Evolutionary conservation across 176 grass and related monocot genomes (phyloP).

Genomic region (Hordeum marinum): DNA sequence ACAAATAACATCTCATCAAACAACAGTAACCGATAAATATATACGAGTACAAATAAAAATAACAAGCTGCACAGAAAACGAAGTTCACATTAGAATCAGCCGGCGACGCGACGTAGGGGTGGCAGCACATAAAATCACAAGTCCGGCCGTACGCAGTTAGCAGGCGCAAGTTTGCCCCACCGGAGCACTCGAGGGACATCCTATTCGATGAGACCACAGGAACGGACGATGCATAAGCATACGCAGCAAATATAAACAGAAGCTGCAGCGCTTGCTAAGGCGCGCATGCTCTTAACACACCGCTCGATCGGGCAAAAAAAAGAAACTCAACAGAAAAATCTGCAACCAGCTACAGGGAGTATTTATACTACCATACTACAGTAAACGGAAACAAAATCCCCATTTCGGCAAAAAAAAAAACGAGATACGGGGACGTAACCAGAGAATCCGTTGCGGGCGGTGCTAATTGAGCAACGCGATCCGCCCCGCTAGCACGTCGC

Average conservation of each 20-base stretch:
- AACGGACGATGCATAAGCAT: neutral
- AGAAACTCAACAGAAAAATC: neutral
- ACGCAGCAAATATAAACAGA: constrained; percentile 33
- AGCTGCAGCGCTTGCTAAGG: neutral
- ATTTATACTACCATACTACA: neutral
- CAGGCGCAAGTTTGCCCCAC: constrained; percentile 20
- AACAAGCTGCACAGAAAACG: constrained; percentile 18
- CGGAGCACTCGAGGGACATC: neutral
- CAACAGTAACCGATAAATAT: neutral
- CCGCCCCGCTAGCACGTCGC: neutral
- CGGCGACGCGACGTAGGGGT: neutral
- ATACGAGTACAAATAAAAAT: neutral
- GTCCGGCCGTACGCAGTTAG: constrained; percentile 19
- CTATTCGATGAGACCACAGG: neutral
- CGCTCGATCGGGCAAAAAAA: neutral
- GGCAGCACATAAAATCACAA: constrained; percentile 56
- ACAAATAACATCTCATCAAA: neutral
- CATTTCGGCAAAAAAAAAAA: neutral
- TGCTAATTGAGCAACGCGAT: neutral
- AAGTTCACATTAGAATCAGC: constrained; percentile 12
- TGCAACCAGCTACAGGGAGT: neutral
- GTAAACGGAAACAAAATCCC: constrained; percentile 10
- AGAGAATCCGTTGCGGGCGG: neutral
- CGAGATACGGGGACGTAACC: neutral
- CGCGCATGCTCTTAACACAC: neutral